Evolutionary conservation across 2,329 filamentous ascomycete genomes (phyloP).

Genomic region (Orbilia ellipsospora): DNA sequence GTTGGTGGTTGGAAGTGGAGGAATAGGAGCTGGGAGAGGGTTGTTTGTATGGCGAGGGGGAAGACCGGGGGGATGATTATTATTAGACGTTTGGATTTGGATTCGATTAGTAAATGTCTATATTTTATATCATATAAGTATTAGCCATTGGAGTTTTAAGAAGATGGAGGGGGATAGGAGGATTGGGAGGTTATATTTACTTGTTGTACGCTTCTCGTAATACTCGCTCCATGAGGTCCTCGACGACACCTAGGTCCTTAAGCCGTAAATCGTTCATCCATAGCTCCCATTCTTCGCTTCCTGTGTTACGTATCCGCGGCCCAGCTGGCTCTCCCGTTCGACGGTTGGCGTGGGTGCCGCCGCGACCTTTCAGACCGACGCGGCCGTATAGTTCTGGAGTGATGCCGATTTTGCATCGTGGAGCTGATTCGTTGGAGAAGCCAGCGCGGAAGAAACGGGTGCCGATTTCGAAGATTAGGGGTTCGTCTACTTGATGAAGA

Average conservation of each 20-base stretch:
- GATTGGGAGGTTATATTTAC: slow-evolving; percentile 63
- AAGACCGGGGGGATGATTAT: slow-evolving; percentile 81
- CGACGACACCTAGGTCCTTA: slow-evolving; percentile 80
- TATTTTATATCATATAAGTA: slow-evolving; percentile 14
- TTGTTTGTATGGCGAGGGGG: slow-evolving; percentile 80
- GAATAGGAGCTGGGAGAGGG: slow-evolving; percentile 81
- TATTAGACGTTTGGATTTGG: slow-evolving; percentile 77
- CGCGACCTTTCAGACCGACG: slow-evolving; percentile 79
- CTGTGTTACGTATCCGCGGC: slow-evolving; percentile 65
- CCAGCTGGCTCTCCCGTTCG: slow-evolving; percentile 64
- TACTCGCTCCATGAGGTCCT: slow-evolving; percentile 86
- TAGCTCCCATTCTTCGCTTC: slow-evolving; percentile 76
- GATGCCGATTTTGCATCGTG: slow-evolving; percentile 76
- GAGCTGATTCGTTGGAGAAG: slow-evolving; percentile 83
- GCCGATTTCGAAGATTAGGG: slow-evolving; percentile 83
- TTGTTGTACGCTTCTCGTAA: slow-evolving; percentile 84
- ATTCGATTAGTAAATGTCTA: slow-evolving; percentile 74
- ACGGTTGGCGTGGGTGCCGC: slow-evolving; percentile 68
- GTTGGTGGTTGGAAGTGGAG: slow-evolving; percentile 80
- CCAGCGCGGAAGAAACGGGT: slow-evolving; percentile 81
- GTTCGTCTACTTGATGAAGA: slow-evolving; percentile 81
- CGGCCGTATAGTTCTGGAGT: slow-evolving; percentile 80
- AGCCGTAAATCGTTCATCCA: slow-evolving; percentile 80
- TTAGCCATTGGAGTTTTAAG: neutral
- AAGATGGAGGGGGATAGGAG: slow-evolving; percentile 25